Evolutionary conservation across 345 rosid species (phyloP).

Genomic region (Sisymbrium irio): DNA sequence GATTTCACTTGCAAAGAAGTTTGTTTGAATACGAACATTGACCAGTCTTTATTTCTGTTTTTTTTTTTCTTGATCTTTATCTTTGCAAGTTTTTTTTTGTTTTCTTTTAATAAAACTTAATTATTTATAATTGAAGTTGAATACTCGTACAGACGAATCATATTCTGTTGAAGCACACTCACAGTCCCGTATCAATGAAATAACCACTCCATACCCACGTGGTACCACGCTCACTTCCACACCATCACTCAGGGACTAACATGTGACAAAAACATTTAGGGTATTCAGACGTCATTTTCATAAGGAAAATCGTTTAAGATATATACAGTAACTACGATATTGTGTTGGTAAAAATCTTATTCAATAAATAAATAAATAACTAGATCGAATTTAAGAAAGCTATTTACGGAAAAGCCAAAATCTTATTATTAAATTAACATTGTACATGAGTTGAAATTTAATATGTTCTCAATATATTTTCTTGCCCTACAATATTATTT

Average conservation of each 20-base stretch:
- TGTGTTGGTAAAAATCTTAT: neutral
- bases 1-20: neutral
- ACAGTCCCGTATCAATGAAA: neutral
- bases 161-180: neutral
- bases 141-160: neutral
- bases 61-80: neutral
- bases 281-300: neutral
- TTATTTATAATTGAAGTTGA: neutral
- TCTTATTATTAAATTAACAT: neutral
- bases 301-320: neutral
- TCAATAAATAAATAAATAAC: neutral
- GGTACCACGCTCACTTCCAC: constrained; percentile 25
- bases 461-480: neutral
- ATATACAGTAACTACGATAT: neutral
- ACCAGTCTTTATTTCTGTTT: neutral
- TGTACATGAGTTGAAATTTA: neutral
- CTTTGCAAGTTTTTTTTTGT: neutral
- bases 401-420: neutral
- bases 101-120: neutral
- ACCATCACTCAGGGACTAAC: neutral
- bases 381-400: neutral
- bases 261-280: neutral
- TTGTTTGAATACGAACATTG: neutral
- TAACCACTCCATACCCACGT: constrained; percentile 20
- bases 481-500: neutral